A percentile compares a stretch with the other conserved stretches of the same genome.
Evolutionary conservation across 495 filamentous ascomycete genomes (phyloP).

Genomic region (Aspergillus cristatus): DNA sequence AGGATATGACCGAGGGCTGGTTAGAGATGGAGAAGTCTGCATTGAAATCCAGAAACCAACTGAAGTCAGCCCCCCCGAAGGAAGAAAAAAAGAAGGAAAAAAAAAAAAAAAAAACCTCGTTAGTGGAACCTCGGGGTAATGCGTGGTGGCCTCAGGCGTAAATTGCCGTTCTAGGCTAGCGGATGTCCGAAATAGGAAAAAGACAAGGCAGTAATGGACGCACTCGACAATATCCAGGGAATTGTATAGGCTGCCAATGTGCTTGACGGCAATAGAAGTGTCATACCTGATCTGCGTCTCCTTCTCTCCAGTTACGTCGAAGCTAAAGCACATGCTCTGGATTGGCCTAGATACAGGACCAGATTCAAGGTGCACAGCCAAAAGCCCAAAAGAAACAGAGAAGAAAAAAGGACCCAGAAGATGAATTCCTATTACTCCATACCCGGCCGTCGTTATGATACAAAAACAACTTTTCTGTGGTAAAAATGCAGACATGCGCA

Average conservation of each 20-base stretch:
- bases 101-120: constrained; percentile 18
- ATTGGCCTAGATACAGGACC: constrained; percentile 21
- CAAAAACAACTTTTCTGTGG: background rate
- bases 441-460: constrained; percentile 22
- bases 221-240: too few relatives aligned
- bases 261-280: too few relatives aligned
- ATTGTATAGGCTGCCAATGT: too few relatives aligned
- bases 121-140: constrained; percentile 18
- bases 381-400: constrained; percentile 17
- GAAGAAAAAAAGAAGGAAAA: constrained; percentile 6
- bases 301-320: too few relatives aligned
- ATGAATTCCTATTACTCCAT: constrained; percentile 35
- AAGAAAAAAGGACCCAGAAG: constrained; percentile 33
- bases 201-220: constrained; percentile 18
- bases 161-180: constrained; percentile 7
- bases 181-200: constrained; percentile 12
- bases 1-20: too few relatives aligned
- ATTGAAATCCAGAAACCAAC: constrained; percentile 9
- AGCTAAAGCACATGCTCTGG: constrained; percentile 21
- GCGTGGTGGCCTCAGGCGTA: constrained; percentile 12
- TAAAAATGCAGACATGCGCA: too few relatives aligned
- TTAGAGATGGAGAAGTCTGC: too few relatives aligned
- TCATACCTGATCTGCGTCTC: too few relatives aligned
- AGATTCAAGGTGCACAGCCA: constrained; percentile 3
- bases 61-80: constrained; percentile 15